These are phyloP conservation scores for Penicillium sp. DNA, from an alignment of 2,329 filamentous ascomycete genomes.

Conservation along the genomic window DNA sequence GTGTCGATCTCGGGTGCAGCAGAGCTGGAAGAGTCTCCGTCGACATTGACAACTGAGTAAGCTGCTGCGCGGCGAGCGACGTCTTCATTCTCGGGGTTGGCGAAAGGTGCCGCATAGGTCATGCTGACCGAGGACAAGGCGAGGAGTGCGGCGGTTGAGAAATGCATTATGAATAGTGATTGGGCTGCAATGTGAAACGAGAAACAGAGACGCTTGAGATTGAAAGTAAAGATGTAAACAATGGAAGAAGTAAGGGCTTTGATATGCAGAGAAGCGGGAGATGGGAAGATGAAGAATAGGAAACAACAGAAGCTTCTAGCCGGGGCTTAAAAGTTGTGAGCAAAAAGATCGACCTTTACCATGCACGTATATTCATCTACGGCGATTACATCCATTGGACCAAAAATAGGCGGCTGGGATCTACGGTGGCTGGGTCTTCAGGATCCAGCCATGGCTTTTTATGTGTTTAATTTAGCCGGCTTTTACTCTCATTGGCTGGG, in stretches of 20 bases:
- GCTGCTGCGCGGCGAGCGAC: constrained; percentile 26
- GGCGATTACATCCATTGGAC: constrained; percentile 10
- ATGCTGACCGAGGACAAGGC: constrained; percentile 30
- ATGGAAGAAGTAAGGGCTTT: not conserved
- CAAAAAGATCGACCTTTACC: constrained; percentile 2
- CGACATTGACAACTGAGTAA: constrained; percentile 38
- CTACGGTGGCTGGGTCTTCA: constrained; percentile 22
- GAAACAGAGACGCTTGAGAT: not conserved
- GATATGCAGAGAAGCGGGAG: not conserved
- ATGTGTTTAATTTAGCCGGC: constrained; percentile 4
- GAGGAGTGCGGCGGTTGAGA: constrained; percentile 28
- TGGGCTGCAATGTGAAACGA: not conserved
- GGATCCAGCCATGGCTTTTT: constrained; percentile 12
- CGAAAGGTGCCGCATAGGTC: constrained; percentile 31
- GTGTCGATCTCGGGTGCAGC: constrained; percentile 20
- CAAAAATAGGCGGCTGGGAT: constrained; percentile 28
- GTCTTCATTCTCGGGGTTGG: constrained; percentile 23
- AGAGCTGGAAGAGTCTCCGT: constrained; percentile 20
- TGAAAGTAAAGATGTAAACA: constrained; percentile 7
- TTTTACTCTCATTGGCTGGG: constrained; percentile 4
- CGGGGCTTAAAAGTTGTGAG: constrained; percentile 2
- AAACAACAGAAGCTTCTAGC: not conserved
- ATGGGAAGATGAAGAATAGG: not conserved
- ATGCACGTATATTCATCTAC: constrained; percentile 1
- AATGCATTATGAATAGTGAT: constrained; percentile 29